These are phyloP conservation scores for Kernera saxatilis DNA, from an alignment of 345 rosid species.

Conservation along the genomic window DNA sequence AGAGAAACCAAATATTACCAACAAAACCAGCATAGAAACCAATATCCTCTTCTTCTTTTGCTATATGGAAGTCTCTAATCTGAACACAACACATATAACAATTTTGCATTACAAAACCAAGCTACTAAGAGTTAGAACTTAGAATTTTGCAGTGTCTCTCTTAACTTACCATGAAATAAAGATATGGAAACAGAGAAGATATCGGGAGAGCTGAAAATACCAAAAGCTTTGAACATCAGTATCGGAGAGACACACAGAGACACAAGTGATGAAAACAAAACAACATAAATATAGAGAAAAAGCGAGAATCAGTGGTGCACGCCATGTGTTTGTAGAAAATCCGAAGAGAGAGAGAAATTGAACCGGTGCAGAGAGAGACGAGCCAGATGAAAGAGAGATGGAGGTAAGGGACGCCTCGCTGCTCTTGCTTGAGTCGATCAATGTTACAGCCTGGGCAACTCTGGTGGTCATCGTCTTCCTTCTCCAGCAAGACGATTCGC, in stretches of 20 bases:
- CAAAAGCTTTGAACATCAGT: not conserved
- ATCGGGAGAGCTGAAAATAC: conserved; percentile 62
- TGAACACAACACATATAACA: conserved; percentile 22
- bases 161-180: conserved; percentile 69
- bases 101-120: not conserved
- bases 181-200: conserved; percentile 74
- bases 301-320: no score
- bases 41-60: conserved; percentile 64
- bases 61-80: conserved; percentile 58
- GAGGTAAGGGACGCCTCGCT: conserved; percentile 36
- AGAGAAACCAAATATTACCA: not conserved
- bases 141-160: not conserved
- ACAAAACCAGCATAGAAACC: conserved; percentile 66
- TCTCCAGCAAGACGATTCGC: conserved; percentile 18
- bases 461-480: conserved; percentile 12
- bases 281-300: no score
- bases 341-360: not conserved
- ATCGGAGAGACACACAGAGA: not conserved
- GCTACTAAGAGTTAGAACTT: not conserved
- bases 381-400: conserved; percentile 47
- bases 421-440: conserved; percentile 36
- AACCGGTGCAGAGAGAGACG: conserved; percentile 56
- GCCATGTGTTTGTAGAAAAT: no score
- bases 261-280: not conserved
- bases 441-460: conserved; percentile 50